Evolutionary conservation across 1,284 basidiomycete species (phyloP), one percentile per base, ranked within the genome.

Genomic region (Naganishia liquefaciens): DNA sequence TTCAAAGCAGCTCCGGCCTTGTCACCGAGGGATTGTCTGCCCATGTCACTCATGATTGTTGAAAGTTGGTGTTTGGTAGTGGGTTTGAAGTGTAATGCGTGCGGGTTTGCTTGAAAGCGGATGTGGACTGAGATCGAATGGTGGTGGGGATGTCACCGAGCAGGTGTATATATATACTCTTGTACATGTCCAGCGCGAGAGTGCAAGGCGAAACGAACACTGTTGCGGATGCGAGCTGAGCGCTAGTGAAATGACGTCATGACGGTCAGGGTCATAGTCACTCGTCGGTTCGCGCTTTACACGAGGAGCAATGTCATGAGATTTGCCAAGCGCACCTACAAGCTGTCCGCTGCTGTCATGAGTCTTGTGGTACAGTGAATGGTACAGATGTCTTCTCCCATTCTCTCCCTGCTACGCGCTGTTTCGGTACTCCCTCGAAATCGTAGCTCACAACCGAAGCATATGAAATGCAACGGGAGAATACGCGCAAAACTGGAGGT

Each of bases 1-100:
- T 76, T 75, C 46, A 74, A 37, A 65, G 74, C 72, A 63, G 74
- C 70, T 28, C 66, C 70, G 53, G 74, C 74, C 74, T 76, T 57
- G 72, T 73, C 72, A 60, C 71, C 70, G 60, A 73, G 63, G 62
- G 71, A 73, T 71, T 75, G 70, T 62, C 73, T 67, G 27, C 69
- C 71, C 65, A 68, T 70, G 72, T 74, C 73, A 67, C 58, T 55
- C 42, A 62, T 44, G 50, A 33, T 64, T 19, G 11, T 62, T 33
- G 33, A 23, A 47, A 15, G 11, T 51, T 28, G 46, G 43, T 17
- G 28, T 67, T 25, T 60, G 51, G 28, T 40, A 62, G 51, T 61
- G 53, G 57, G 19, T 39, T 53, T 27, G 46, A 39, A 33, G 58
- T 46, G n/a, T 39, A 7, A 44, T 37, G 11, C 28, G 21, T 33